Evolutionary conservation across 441 rosid genomes (phyloP).

Genomic region (Aleurites moluccanus): DNA sequence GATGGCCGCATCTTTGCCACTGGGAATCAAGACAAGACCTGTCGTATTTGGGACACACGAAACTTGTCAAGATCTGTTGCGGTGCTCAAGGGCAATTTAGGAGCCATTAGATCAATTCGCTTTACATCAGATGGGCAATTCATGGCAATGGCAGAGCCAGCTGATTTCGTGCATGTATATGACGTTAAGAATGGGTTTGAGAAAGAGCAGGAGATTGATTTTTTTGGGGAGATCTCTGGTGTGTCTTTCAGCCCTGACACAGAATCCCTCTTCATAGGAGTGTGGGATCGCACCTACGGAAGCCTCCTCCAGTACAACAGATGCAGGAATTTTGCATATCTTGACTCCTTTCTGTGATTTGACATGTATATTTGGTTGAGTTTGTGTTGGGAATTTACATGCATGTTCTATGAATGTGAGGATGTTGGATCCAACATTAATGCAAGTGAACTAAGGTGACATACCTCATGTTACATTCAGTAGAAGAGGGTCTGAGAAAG

Average conservation of each 20-base stretch:
- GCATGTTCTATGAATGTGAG: conserved; percentile 16
- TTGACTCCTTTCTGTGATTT: conserved; percentile 42
- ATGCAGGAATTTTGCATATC: conserved; percentile 39
- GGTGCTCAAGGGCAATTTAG: conserved; percentile 57
- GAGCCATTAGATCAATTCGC: conserved; percentile 53
- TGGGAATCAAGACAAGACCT: conserved; percentile 64
- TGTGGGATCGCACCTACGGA: conserved; percentile 63
- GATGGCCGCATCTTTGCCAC: conserved; percentile 55
- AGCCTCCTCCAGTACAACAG: conserved; percentile 57
- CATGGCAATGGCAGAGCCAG: conserved; percentile 61
- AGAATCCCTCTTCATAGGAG: conserved; percentile 54
- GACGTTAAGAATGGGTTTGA: conserved; percentile 48
- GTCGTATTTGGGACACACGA: conserved; percentile 52
- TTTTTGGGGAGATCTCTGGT: conserved; percentile 62
- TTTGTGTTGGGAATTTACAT: conserved; percentile 18
- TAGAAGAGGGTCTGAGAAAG: not conserved
- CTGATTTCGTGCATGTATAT: conserved; percentile 57
- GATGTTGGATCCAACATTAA: conserved; percentile 17
- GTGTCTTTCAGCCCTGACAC: conserved; percentile 60
- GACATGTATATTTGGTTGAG: conserved; percentile 5
- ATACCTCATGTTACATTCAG: conserved; percentile 13
- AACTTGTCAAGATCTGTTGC: conserved; percentile 51
- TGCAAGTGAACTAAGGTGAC: conserved; percentile 19
- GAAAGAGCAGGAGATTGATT: conserved; percentile 60
- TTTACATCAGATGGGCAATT: conserved; percentile 54